Conservation (phyloP, 2,329 filamentous ascomycete species). For the Fusarium sp. region DNA sequence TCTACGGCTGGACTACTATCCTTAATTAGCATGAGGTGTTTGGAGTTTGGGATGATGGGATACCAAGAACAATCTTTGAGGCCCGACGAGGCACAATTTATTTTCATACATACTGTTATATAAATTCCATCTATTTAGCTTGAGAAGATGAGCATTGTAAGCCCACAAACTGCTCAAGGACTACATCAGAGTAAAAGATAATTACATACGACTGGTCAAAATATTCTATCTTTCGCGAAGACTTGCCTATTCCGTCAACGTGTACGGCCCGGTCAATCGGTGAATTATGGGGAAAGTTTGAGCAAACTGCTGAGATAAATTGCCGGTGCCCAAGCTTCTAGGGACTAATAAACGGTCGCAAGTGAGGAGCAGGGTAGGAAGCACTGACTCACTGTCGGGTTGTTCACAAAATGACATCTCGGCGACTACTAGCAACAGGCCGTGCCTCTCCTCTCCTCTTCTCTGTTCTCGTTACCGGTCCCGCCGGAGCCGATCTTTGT, state of each 20-base stretch:
- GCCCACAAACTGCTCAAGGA: no score
- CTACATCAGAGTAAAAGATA: background rate
- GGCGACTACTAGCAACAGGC: background rate
- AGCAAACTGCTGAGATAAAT: background rate
- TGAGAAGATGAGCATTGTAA: background rate
- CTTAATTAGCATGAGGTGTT: conserved; percentile 38
- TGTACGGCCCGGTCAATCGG: conserved; percentile 2
- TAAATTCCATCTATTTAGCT: background rate
- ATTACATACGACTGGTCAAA: background rate
- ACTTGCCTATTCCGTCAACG: conserved; percentile 17
- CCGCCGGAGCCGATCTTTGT: conserved; percentile 29
- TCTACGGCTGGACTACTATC: conserved; percentile 15
- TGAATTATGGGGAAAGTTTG: conserved; percentile 6
- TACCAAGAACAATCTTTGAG: conserved; percentile 29
- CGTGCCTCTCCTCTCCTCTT: background rate
- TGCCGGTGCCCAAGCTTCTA: background rate
- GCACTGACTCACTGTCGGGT: background rate
- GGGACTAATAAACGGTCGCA: background rate
- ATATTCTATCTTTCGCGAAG: background rate
- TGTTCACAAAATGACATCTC: background rate
- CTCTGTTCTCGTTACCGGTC: conserved; percentile 15
- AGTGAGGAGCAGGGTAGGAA: background rate
- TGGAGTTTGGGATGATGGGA: conserved; percentile 36
- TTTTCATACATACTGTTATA: conserved; percentile 13
- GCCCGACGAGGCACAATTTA: conserved; percentile 21